Base-by-base conservation (phyloP, 257 asterid genomes). In the Primulina eburnea region DNA sequence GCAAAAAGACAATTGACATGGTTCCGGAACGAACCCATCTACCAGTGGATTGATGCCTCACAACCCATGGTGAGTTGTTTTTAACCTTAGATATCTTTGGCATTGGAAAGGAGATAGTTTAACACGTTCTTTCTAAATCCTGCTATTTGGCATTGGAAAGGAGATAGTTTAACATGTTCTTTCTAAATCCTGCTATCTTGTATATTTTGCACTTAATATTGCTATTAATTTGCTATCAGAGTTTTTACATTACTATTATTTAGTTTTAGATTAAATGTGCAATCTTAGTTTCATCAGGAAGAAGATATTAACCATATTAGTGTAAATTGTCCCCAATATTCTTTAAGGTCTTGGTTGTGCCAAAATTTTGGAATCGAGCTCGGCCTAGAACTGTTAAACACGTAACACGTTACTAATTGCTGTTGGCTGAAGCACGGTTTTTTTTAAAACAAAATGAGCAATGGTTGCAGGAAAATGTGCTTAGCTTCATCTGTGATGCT, bases 1-100 rank as follows among this genome's bases (percentile, higher is more conserved):
- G 97, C 99, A 4, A 93, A 88, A 81, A 86, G 96, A 83, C 99
- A 93, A 77, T 71, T 94, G 83, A 89, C 97, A 12, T 94, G 99
- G 99, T 94, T 90, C 69, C 89, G 97, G 47, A 94, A 91, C n/a
- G 97, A 94, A 76, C 90, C 90, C 71, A 82, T 89, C 75, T 94
- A 94, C 86, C 90, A 86, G 50, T 91, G 99, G 99, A 85, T 94
- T 66, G 88, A 91, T 85, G 99, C 97, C 70, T 88, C 97, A 28
- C 84, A 82, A 73, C 95, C 97, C 61, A 62, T 91, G 93, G 99
- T 93, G 89, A 40, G 84, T 29, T 47, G 18, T 53, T 63, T 63
- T 67, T 38, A 61, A 62, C 70, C 47, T 64, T 70, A 60, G 24
- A 43, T 8, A 35, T 29, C 50, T n/a, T 63, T n/a, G 59, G 38